These are phyloP conservation scores for Sphaerulina vaccinii DNA, from an alignment of 2,329 filamentous ascomycete genomes.

Conservation along the genomic window DNA sequence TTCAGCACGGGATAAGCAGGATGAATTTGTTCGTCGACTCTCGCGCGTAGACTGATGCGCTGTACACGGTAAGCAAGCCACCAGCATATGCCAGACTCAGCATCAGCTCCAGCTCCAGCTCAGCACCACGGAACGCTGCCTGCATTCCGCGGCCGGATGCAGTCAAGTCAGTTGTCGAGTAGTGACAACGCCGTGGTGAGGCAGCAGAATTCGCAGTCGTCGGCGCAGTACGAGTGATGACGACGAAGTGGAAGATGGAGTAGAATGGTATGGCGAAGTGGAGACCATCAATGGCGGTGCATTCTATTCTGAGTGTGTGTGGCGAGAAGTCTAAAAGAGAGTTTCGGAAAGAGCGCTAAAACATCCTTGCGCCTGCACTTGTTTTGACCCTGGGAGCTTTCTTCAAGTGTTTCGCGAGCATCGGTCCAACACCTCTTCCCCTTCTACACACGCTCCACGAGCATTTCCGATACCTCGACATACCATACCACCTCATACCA, in stretches of 20 bases:
- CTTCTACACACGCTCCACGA: not conserved
- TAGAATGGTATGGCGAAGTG: too few species aligned
- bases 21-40: not conserved
- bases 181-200: not conserved
- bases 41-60: not conserved
- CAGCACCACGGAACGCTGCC: too few species aligned
- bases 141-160: too few species aligned
- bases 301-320: too few species aligned
- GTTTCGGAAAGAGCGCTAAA: too few species aligned
- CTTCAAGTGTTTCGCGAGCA: not conserved
- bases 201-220: slow-evolving; percentile 2
- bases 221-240: too few species aligned
- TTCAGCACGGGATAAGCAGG: not conserved
- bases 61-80: not conserved
- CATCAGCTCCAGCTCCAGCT: too few species aligned
- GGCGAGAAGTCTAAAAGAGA: too few species aligned
- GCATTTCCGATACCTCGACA: too few species aligned
- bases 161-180: not conserved
- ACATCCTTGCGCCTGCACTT: too few species aligned
- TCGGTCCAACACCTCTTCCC: not conserved
- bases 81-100: not conserved
- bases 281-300: too few species aligned
- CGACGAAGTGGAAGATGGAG: too few species aligned
- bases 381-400: not conserved
- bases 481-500: not conserved